phyloP scores from a whole-genome alignment of 257 asterid species.

The Echites panduratus region DNA sequence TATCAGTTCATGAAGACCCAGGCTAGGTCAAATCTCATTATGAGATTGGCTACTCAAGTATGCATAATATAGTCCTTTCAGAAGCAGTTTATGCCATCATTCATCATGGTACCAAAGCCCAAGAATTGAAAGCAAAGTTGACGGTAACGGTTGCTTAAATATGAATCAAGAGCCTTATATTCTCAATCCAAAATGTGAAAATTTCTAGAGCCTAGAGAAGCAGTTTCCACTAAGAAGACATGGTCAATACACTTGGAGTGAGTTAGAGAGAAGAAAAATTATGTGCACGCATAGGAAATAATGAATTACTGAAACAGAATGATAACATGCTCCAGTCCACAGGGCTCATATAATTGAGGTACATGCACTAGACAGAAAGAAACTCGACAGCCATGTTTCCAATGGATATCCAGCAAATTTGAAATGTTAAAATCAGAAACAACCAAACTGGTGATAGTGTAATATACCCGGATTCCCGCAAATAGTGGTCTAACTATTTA shows the following conservation, averaged over 20 bases:
- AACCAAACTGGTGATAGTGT: neutral
- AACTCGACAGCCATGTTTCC: neutral
- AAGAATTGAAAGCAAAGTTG: neutral
- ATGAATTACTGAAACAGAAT: neutral
- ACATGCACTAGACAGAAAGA: neutral
- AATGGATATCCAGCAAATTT: constrained; percentile 9
- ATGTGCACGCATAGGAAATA: neutral
- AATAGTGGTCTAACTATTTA: neutral
- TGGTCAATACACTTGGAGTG: neutral
- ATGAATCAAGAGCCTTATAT: neutral
- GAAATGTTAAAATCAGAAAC: constrained; percentile 8
- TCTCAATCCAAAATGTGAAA: no score
- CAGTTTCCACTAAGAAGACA: neutral
- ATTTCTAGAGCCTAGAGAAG: neutral
- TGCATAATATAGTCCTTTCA: neutral
- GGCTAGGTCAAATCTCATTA: neutral
- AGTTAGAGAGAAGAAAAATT: neutral
- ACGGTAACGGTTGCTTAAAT: neutral
- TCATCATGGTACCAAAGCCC: neutral
- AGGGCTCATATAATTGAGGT: constrained; percentile 9
- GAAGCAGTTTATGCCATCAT: neutral
- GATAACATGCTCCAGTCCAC: neutral
- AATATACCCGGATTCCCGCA: neutral
- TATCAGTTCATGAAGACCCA: neutral
- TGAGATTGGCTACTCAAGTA: neutral